Conservation (phyloP, 768 basidiomycete genomes). For the Leccinum imitatum region DNA sequence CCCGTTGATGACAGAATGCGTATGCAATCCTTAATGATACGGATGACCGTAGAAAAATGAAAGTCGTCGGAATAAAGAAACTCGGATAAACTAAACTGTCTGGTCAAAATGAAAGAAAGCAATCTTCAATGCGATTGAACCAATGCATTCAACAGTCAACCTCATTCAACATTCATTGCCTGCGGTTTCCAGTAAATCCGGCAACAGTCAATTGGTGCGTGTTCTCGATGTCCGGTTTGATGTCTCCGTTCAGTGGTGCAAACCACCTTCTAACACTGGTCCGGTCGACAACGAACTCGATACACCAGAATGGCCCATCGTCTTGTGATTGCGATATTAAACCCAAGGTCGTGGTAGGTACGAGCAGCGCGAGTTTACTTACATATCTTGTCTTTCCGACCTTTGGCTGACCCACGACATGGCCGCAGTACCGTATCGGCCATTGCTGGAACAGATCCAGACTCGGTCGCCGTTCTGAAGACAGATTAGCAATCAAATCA, state of each 20-base stretch:
- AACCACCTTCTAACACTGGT: slow-evolving; percentile 54
- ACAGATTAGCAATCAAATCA: slow-evolving; percentile 2
- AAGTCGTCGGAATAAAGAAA: no score
- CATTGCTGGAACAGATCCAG: slow-evolving; percentile 50
- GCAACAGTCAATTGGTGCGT: slow-evolving; percentile 43
- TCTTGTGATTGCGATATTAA: slow-evolving; percentile 31
- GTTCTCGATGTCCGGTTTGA: slow-evolving; percentile 56
- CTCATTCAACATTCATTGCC: neutral
- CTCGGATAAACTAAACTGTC: neutral
- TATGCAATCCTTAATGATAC: no score
- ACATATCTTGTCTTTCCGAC: slow-evolving; percentile 49
- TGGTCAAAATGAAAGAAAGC: neutral
- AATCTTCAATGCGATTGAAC: no score
- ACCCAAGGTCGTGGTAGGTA: neutral
- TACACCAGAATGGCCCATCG: slow-evolving; percentile 54
- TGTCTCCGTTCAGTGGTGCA: slow-evolving; percentile 62
- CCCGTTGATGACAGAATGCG: no score
- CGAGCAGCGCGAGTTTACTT: slow-evolving; percentile 12
- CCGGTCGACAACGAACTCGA: slow-evolving; percentile 38
- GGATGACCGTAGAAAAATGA: no score
- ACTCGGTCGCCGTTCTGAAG: slow-evolving; percentile 46
- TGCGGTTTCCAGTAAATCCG: slow-evolving; percentile 37
- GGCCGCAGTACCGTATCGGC: slow-evolving; percentile 51
- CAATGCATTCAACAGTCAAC: neutral
- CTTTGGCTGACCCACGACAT: slow-evolving; percentile 44